Percentiles rank a stretch among this genome's conserved stretches.
These are phyloP conservation scores for Komagataella kurtzmanii DNA, from an alignment of 805 yeast species.

Conservation along the genomic window DNA sequence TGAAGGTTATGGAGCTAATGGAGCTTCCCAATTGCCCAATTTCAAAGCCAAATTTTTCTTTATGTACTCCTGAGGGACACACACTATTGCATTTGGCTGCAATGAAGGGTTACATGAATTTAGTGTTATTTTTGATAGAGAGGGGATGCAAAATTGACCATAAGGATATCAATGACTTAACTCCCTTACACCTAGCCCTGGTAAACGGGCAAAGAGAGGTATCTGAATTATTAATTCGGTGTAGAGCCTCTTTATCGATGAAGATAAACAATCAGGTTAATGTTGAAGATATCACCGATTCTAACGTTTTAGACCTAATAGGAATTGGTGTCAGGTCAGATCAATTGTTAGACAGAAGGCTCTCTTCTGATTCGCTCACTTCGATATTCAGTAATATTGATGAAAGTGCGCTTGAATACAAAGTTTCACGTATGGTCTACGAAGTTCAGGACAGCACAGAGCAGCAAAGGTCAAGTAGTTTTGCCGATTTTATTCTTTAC, in stretches of 20 bases:
- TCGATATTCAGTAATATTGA: slow-evolving; percentile 9
- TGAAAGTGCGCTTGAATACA: slow-evolving; percentile 10
- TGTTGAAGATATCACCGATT: slow-evolving; percentile 25
- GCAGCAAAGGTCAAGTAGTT: background rate
- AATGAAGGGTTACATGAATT: slow-evolving; percentile 51
- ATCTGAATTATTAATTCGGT: slow-evolving; percentile 45
- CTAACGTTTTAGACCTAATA: slow-evolving; percentile 21
- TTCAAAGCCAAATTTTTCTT: slow-evolving; percentile 58
- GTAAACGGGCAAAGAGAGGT: slow-evolving; percentile 59
- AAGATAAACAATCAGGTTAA: slow-evolving; percentile 37
- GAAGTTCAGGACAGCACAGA: background rate
- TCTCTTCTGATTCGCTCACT: slow-evolving; percentile 14
- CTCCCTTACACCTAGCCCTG: slow-evolving; percentile 84
- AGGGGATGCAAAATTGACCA: slow-evolving; percentile 54
- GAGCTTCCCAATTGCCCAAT: slow-evolving; percentile 53
- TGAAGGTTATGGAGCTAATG: slow-evolving; percentile 41
- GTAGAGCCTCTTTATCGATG: slow-evolving; percentile 45
- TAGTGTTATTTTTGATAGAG: slow-evolving; percentile 50
- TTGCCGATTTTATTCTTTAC: background rate
- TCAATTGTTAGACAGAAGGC: slow-evolving; percentile 7
- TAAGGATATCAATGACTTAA: slow-evolving; percentile 67
- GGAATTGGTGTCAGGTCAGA: slow-evolving; percentile 5
- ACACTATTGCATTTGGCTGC: slow-evolving; percentile 80
- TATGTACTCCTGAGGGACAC: slow-evolving; percentile 65
- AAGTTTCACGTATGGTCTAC: slow-evolving; percentile 7